Conservation (phyloP, 441 rosid species). For the Capsella rubella region DNA sequence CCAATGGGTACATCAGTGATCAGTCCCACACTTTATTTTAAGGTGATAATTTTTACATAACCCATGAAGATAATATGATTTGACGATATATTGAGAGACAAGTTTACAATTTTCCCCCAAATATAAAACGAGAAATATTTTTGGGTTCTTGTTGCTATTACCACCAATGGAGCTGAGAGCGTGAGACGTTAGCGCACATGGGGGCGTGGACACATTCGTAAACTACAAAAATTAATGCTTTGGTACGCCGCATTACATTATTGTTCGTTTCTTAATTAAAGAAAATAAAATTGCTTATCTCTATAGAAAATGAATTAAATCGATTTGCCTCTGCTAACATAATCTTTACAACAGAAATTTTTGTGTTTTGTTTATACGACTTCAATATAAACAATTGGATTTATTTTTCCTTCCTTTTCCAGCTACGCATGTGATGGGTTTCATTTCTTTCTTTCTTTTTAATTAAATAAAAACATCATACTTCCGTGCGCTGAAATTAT, state of each 20-base stretch:
- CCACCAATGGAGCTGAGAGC: conserved; percentile 41
- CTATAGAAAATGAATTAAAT: neutral
- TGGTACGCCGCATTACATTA: conserved; percentile 42
- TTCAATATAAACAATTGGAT: neutral
- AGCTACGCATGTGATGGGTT: conserved; percentile 47
- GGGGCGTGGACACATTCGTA: conserved; percentile 50
- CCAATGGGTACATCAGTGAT: neutral
- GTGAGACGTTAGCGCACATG: conserved; percentile 65
- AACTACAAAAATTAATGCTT: conserved; percentile 38
- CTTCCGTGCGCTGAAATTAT: conserved; percentile 35
- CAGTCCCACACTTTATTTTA: neutral
- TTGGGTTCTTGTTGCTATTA: conserved; percentile 19
- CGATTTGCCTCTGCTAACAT: conserved; percentile 24
- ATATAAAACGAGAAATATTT: conserved; percentile 5
- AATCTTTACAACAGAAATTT: conserved; percentile 1
- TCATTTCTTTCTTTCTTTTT: neutral
- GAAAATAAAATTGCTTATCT: neutral
- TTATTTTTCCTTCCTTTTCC: conserved; percentile 16
- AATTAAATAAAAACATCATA: neutral
- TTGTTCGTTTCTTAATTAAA: neutral
- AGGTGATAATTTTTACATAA: neutral
- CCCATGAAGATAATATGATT: conserved; percentile 5
- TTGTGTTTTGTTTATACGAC: conserved; percentile 11
- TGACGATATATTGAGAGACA: conserved; percentile 20
- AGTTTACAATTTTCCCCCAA: neutral